A percentile compares a stretch with the other conserved stretches of the same genome.
Conservation (phyloP, 1,284 basidiomycete genomes). For the Xerocomus amazonicus region DNA sequence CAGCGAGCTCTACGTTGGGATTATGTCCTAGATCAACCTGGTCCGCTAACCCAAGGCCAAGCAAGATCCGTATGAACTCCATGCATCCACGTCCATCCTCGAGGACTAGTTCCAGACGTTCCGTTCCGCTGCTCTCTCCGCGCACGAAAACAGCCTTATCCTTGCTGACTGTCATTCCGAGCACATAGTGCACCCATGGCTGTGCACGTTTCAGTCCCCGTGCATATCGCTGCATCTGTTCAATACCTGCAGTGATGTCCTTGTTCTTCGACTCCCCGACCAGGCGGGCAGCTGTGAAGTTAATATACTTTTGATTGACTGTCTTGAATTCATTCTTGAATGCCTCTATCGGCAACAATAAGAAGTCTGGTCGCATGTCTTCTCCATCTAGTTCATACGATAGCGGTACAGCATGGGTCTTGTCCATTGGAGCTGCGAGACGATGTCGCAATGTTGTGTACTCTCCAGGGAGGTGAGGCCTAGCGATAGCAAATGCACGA, state of each 20-base stretch:
- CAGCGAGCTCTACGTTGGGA: background rate
- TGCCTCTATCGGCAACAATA: conserved; percentile 1
- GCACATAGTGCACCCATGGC: conserved; percentile 14
- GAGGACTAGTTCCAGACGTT: conserved; percentile 11
- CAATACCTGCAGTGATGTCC: background rate
- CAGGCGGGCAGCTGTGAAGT: background rate
- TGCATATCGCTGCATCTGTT: conserved; percentile 4
- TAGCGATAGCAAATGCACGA: conserved; percentile 1
- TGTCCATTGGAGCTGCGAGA: conserved; percentile 7
- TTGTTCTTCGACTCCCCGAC: background rate
- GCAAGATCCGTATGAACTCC: conserved; percentile 8
- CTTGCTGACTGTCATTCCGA: conserved; percentile 7
- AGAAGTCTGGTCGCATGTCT: conserved; percentile 17
- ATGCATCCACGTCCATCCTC: conserved; percentile 3
- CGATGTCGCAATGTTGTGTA: conserved; percentile 4
- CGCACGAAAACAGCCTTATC: conserved; percentile 10
- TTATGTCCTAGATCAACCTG: background rate
- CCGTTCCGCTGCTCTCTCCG: conserved; percentile 16
- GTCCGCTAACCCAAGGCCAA: background rate
- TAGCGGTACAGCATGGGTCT: conserved; percentile 8
- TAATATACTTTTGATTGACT: background rate
- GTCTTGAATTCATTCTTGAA: conserved; percentile 8
- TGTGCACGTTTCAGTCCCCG: conserved; percentile 13
- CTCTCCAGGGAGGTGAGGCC: background rate
- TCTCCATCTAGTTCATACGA: conserved; percentile 12